A percentile compares a stretch with the other conserved stretches of the same genome.
Conservation (phyloP, 441 rosid genomes). For the Geranium incanum region DNA sequence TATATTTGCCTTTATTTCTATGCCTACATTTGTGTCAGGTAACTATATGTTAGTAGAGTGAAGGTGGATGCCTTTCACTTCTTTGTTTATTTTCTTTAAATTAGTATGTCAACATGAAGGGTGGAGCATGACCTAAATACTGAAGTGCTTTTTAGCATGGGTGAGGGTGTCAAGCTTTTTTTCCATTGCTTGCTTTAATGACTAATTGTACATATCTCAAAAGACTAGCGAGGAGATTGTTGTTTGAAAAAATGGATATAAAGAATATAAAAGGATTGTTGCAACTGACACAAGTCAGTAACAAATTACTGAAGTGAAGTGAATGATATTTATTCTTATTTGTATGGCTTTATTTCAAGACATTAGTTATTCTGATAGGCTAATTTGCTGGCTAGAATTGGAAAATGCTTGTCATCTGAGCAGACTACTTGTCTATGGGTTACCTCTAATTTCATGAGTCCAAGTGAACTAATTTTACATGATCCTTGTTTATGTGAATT, state of each 20-base stretch:
- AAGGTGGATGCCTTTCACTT: conserved; percentile 6
- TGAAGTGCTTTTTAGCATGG: background rate
- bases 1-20: conserved; percentile 12
- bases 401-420: background rate
- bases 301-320: background rate
- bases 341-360: background rate
- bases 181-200: background rate
- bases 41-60: background rate
- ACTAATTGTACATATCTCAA: background rate
- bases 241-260: background rate
- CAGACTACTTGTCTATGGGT: background rate
- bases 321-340: background rate
- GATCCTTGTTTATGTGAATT: conserved; percentile 4
- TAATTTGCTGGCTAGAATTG: background rate
- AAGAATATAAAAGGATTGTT: background rate
- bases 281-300: background rate
- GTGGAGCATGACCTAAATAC: background rate
- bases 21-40: background rate
- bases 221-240: background rate
- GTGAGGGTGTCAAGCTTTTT: background rate
- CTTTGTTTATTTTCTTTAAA: conserved; percentile 7
- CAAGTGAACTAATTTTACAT: background rate
- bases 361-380: background rate
- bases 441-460: background rate
- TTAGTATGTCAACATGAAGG: background rate